phyloP scores from a whole-genome alignment of 1,139 yeast species.

The Diutina neorugosa region DNA sequence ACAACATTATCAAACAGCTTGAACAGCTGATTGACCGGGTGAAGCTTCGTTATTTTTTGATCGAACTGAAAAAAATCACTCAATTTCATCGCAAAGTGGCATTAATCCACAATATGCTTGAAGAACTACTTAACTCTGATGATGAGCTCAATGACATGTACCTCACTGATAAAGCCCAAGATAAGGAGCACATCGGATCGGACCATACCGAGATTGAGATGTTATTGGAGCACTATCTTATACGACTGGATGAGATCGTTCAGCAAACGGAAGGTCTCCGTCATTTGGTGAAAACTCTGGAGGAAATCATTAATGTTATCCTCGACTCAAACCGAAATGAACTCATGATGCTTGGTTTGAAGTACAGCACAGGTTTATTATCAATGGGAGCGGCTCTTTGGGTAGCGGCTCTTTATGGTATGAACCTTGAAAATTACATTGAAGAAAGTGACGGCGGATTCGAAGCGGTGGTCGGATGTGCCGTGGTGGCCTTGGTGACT shows the following conservation, averaged over 20 bases:
- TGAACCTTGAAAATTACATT: conserved; percentile 27
- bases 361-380: conserved; percentile 29
- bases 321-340: conserved; percentile 37
- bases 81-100: conserved; percentile 32
- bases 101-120: conserved; percentile 28
- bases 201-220: conserved; percentile 34
- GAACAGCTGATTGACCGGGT: conserved; percentile 30
- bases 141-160: conserved; percentile 30
- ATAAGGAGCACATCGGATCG: conserved; percentile 16
- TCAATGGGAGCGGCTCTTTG: conserved; percentile 29
- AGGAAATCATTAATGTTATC: conserved; percentile 34
- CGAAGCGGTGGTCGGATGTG: conserved; percentile 16
- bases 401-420: conserved; percentile 32
- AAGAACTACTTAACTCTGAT: conserved; percentile 28
- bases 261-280: conserved; percentile 30
- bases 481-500: background rate
- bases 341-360: conserved; percentile 32
- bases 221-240: conserved; percentile 31
- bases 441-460: conserved; percentile 27
- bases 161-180: conserved; percentile 19
- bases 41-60: conserved; percentile 27
- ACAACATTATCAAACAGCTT: conserved; percentile 23
- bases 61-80: conserved; percentile 31
- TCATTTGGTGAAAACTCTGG: conserved; percentile 33
- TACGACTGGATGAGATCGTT: conserved; percentile 32